Evolutionary conservation across 768 basidiomycete genomes (phyloP).

Genomic region (Mycena maculata): DNA sequence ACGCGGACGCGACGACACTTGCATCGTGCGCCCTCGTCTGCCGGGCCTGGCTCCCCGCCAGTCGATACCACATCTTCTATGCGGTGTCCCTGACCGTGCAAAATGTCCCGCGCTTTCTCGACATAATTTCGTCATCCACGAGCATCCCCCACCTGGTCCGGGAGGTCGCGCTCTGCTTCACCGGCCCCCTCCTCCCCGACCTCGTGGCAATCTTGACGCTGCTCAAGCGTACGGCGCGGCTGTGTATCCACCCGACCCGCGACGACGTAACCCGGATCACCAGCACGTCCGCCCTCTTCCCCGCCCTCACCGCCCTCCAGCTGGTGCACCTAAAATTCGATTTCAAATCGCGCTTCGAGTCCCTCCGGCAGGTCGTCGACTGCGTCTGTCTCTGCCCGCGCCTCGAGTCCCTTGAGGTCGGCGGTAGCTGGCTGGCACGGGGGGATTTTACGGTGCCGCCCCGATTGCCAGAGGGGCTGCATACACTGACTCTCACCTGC

Average conservation of each 20-base stretch:
- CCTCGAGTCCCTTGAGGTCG: slow-evolving; percentile 29
- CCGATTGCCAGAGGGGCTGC: slow-evolving; percentile 1
- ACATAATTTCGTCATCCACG: slow-evolving; percentile 5
- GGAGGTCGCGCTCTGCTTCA: slow-evolving; percentile 21
- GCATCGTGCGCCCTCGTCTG: slow-evolving; percentile 36
- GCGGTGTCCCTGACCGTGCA: slow-evolving; percentile 15
- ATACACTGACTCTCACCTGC: slow-evolving; percentile 28
- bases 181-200: background rate
- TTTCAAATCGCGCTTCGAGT: slow-evolving; percentile 30
- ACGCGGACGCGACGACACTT: slow-evolving; percentile 28
- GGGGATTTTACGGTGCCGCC: slow-evolving; percentile 2
- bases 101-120: slow-evolving; percentile 8
- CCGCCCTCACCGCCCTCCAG: background rate
- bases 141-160: slow-evolving; percentile 7
- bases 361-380: slow-evolving; percentile 25
- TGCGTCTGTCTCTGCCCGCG: slow-evolving; percentile 21
- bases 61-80: slow-evolving; percentile 35
- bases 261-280: slow-evolving; percentile 9
- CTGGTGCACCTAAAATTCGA: slow-evolving; percentile 25
- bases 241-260: slow-evolving; percentile 7
- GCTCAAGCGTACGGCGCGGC: background rate
- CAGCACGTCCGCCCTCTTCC: slow-evolving; percentile 9
- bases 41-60: slow-evolving; percentile 30
- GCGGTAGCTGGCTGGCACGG: slow-evolving; percentile 28
- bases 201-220: slow-evolving; percentile 7